Percentiles rank a stretch among this genome's conserved stretches.
Conservation (phyloP, 345 rosid genomes). For the Xanthoceras sorbifolium region DNA sequence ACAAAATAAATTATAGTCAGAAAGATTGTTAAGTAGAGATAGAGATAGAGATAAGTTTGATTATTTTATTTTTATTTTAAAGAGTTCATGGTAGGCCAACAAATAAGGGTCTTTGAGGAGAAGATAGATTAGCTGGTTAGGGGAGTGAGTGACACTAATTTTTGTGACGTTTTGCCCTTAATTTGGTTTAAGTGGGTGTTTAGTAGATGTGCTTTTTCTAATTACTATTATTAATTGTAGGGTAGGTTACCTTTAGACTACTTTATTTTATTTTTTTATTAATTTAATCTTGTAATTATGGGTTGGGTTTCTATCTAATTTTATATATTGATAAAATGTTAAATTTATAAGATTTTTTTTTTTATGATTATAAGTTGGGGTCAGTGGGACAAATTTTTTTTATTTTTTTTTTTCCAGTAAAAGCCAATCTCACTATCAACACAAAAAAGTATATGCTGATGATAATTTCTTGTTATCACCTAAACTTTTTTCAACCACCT, state of each 20-base stretch:
- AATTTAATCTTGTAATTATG: neutral
- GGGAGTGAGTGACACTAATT: neutral
- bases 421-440: neutral
- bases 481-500: neutral
- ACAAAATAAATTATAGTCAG: no score
- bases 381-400: neutral
- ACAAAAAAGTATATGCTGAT: neutral
- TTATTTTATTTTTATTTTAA: neutral
- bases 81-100: constrained; percentile 32
- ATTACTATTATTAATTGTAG: no score
- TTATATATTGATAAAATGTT: neutral
- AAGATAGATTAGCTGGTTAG: neutral
- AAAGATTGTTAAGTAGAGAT: constrained; percentile 15
- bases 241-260: neutral
- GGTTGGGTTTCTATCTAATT: no score
- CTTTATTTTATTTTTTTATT: neutral
- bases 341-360: neutral
- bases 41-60: constrained; percentile 27
- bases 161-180: constrained; percentile 13
- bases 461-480: neutral
- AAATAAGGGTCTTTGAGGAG: constrained; percentile 13
- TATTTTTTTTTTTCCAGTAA: neutral
- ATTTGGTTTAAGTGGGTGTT: constrained; percentile 21
- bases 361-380: neutral
- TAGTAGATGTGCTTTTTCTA: constrained; percentile 14